phyloP scores from a whole-genome alignment of 176 grass and related monocot species.

The Lolium perenne region DNA sequence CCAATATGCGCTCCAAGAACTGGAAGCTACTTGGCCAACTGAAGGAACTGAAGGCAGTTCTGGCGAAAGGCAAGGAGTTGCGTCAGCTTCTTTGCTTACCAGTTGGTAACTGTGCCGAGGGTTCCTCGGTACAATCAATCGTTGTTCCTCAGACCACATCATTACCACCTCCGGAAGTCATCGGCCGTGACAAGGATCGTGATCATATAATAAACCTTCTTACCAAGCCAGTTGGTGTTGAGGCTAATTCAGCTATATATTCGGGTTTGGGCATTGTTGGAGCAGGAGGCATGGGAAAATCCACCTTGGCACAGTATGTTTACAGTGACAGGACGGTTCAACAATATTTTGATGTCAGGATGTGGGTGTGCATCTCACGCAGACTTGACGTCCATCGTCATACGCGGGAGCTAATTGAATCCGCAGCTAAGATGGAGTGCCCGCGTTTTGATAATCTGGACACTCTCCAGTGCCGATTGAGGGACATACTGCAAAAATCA shows the following conservation, averaged over 20 bases:
- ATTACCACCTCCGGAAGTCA: not conserved
- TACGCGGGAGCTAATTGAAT: not conserved
- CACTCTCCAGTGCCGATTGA: not conserved
- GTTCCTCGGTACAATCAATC: not conserved
- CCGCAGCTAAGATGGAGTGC: not conserved
- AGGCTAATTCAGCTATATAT: not conserved
- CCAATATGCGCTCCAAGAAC: not conserved
- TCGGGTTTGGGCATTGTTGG: not conserved
- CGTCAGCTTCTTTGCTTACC: not conserved
- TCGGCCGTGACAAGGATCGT: not conserved
- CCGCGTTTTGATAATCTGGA: not conserved
- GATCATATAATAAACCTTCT: not conserved
- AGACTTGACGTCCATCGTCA: not conserved
- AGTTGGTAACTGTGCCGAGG: too few species aligned
- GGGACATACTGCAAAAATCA: not conserved
- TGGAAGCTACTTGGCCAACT: not conserved
- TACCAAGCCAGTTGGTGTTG: not conserved
- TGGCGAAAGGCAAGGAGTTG: not conserved
- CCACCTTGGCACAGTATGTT: not conserved
- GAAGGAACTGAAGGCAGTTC: not conserved
- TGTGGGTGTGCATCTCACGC: constrained; percentile 4
- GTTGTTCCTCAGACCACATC: not conserved
- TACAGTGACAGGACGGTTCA: not conserved
- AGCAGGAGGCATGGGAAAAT: not conserved
- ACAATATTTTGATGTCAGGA: not conserved